A percentile compares a stretch with the other conserved stretches of the same genome.
phyloP scores from a whole-genome alignment of 768 basidiomycete species.

The Mycena vulgaris region DNA sequence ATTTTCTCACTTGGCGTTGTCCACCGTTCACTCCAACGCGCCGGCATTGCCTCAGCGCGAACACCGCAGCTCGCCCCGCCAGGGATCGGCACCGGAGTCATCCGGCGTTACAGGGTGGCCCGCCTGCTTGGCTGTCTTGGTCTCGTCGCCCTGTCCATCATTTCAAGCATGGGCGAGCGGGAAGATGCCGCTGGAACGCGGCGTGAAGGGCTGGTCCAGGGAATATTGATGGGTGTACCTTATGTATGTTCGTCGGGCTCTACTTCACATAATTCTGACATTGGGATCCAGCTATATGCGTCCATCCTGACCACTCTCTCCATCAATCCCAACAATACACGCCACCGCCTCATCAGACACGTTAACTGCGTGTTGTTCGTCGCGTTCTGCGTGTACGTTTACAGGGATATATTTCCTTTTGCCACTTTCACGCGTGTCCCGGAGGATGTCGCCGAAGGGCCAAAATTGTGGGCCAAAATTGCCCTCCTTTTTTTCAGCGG shows the following conservation, averaged over 20 bases:
- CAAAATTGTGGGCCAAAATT: conserved; percentile 67
- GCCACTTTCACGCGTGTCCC: conserved; percentile 65
- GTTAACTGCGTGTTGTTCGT: conserved; percentile 62
- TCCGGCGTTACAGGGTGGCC: conserved; percentile 61
- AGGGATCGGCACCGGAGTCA: conserved; percentile 39
- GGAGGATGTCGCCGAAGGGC: conserved; percentile 61
- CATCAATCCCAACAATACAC: conserved; percentile 53
- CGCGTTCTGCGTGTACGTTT: conserved; percentile 64
- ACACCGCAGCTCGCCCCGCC: background rate
- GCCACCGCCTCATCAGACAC: conserved; percentile 58
- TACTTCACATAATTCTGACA: background rate
- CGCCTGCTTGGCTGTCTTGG: conserved; percentile 61
- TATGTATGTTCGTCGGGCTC: conserved; percentile 4
- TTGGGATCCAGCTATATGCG: conserved; percentile 54
- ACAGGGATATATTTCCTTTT: conserved; percentile 72
- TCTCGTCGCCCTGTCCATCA: conserved; percentile 64
- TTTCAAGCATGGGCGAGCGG: conserved; percentile 49
- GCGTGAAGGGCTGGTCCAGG: background rate
- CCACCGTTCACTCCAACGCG: no score
- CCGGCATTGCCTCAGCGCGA: background rate
- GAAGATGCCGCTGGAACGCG: background rate
- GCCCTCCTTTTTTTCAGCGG: conserved; percentile 60
- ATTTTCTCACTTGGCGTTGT: conserved; percentile 1
- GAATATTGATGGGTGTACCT: conserved; percentile 25
- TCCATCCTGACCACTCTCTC: conserved; percentile 59